These are phyloP conservation scores for Cerioporus squamosus DNA, from an alignment of 1,284 basidiomycete species.

Conservation along the genomic window DNA sequence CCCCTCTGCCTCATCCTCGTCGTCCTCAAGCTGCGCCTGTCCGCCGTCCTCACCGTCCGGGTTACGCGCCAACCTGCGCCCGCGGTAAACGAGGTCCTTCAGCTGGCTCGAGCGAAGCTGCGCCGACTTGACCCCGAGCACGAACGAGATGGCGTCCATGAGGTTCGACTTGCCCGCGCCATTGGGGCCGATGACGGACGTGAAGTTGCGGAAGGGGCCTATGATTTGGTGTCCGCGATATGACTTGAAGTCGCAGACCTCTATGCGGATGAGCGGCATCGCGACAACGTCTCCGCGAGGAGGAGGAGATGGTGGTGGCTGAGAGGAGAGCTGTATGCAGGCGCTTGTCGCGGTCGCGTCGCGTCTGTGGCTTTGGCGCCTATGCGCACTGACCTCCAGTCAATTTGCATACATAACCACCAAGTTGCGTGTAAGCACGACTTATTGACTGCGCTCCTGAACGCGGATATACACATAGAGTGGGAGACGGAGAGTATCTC, in stretches of 20 bases:
- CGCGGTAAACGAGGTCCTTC: constrained; percentile 95
- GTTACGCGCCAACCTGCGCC: constrained; percentile 71
- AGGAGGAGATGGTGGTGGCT: constrained; percentile 5
- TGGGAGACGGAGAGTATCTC: no score
- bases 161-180: constrained; percentile 99
- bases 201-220: constrained; percentile 92
- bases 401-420: no score
- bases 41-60: constrained; percentile 54
- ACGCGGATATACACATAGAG: no score
- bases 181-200: constrained; percentile 97
- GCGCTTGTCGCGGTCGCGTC: constrained; percentile 7
- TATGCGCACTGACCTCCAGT: no score
- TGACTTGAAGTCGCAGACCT: constrained; percentile 94
- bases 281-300: background rate
- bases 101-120: constrained; percentile 94
- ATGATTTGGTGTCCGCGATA: constrained; percentile 88
- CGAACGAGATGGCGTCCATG: constrained; percentile 99
- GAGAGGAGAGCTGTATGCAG: background rate
- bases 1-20: constrained; percentile 53
- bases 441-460: no score
- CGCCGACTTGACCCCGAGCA: constrained; percentile 93
- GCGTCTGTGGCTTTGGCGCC: constrained; percentile 5
- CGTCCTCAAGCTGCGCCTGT: constrained; percentile 48
- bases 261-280: constrained; percentile 82
- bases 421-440: no score